These are phyloP conservation scores for Penicillium thymicola DNA, from an alignment of 2,329 filamentous ascomycete genomes.

Conservation along the genomic window DNA sequence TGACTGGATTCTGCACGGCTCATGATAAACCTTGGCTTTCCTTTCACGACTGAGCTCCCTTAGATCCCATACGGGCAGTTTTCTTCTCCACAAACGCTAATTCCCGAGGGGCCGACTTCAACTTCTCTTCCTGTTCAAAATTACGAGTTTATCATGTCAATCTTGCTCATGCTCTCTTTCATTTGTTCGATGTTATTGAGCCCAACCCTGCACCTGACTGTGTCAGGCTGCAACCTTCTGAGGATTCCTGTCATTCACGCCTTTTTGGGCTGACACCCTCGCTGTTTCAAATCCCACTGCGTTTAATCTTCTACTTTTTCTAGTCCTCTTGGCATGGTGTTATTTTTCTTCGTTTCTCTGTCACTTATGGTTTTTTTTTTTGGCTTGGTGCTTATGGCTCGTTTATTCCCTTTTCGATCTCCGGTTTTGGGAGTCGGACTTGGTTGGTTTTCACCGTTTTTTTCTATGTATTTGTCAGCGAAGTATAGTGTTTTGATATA, in stretches of 20 bases:
- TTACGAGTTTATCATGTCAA: slow-evolving; percentile 29
- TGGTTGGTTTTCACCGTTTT: slow-evolving; percentile 7
- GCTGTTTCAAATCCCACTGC: slow-evolving; percentile 15
- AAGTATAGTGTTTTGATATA: slow-evolving; percentile 12
- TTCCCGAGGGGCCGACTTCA: slow-evolving; percentile 11
- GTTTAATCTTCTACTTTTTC: slow-evolving; percentile 20
- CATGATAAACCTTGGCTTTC: slow-evolving; percentile 21
- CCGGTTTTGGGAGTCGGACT: slow-evolving; percentile 6
- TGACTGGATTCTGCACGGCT: slow-evolving; percentile 23
- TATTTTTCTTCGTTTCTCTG: slow-evolving; percentile 17
- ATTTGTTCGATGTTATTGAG: slow-evolving; percentile 18
- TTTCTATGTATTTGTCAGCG: slow-evolving; percentile 16
- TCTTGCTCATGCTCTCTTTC: slow-evolving; percentile 22
- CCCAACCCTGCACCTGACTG: slow-evolving; percentile 7
- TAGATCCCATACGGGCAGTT: slow-evolving; percentile 14
- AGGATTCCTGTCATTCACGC: slow-evolving; percentile 7
- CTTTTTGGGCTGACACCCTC: slow-evolving; percentile 5
- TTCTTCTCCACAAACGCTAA: slow-evolving; percentile 11
- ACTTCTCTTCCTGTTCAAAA: slow-evolving; percentile 31
- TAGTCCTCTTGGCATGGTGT: slow-evolving; percentile 22
- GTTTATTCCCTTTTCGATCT: slow-evolving; percentile 19
- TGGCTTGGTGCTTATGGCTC: slow-evolving; percentile 22
- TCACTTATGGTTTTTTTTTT: slow-evolving; percentile 18
- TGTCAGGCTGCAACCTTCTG: neutral
- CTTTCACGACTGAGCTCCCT: slow-evolving; percentile 16